Conservation (phyloP, 1,139 yeast genomes). For the Suhomyces taliae region DNA sequence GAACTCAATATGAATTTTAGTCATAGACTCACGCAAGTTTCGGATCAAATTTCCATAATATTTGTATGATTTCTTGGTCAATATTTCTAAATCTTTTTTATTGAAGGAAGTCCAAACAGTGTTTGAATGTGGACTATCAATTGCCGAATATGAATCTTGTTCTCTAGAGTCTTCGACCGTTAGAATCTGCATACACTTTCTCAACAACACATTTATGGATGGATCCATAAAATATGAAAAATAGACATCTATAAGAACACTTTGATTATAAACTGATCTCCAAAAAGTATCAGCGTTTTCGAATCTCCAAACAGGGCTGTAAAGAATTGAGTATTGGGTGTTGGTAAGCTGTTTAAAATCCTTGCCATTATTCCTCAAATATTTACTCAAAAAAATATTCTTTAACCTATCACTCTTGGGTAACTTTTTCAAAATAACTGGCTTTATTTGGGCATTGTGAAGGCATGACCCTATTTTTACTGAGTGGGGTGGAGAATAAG, state of each 20-base stretch:
- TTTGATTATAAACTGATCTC: conserved; percentile 30
- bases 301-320: conserved; percentile 31
- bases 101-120: conserved; percentile 25
- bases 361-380: conserved; percentile 12
- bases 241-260: conserved; percentile 27
- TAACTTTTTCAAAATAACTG: conserved; percentile 11
- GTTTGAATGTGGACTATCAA: conserved; percentile 7
- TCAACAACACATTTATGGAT: conserved; percentile 35
- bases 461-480: conserved; percentile 10
- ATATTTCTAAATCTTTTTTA: conserved; percentile 27
- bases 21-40: conserved; percentile 34
- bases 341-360: conserved; percentile 19
- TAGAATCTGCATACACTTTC: conserved; percentile 25
- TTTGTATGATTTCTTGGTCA: conserved; percentile 35
- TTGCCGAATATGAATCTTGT: background rate
- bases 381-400: conserved; percentile 19
- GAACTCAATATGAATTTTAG: conserved; percentile 33
- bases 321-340: conserved; percentile 17
- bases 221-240: conserved; percentile 41
- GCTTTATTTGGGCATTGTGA: conserved; percentile 15
- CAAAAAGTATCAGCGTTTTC: conserved; percentile 25
- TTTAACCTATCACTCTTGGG: conserved; percentile 12
- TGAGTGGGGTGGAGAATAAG: conserved; percentile 11
- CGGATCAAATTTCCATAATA: conserved; percentile 38
- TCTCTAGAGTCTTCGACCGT: conserved; percentile 10